Conservation (phyloP, 352 stramenopile genomes). For the Phytophthora pinifolia region DNA sequence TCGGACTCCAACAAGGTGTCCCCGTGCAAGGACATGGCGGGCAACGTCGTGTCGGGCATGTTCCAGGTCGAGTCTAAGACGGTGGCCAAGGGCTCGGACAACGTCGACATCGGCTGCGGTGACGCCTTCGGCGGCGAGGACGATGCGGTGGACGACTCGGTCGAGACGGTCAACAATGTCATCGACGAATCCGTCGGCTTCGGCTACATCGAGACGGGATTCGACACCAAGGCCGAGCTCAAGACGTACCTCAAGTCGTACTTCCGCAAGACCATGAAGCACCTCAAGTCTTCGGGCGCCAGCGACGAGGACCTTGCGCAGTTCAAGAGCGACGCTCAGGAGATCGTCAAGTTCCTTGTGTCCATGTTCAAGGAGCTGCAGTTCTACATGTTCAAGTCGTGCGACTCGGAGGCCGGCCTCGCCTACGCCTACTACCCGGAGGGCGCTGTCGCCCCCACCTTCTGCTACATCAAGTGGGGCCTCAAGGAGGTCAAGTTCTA, state of each 20-base stretch:
- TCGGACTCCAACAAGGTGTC: constrained; percentile 58
- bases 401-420: constrained; percentile 61
- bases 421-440: constrained; percentile 70
- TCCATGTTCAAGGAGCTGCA: constrained; percentile 67
- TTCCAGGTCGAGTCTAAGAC: constrained; percentile 55
- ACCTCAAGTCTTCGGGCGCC: constrained; percentile 49
- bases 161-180: constrained; percentile 70
- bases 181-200: constrained; percentile 61
- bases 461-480: constrained; percentile 73
- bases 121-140: constrained; percentile 56
- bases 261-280: constrained; percentile 70
- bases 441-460: constrained; percentile 46
- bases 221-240: constrained; percentile 63
- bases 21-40: constrained; percentile 50
- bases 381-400: constrained; percentile 72
- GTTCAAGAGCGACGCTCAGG: constrained; percentile 65
- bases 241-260: constrained; percentile 76
- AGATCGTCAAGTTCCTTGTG: constrained; percentile 70
- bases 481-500: constrained; percentile 78
- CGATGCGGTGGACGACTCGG: constrained; percentile 46
- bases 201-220: constrained; percentile 61
- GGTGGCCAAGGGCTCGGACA: constrained; percentile 55
- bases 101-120: constrained; percentile 61
- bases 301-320: constrained; percentile 45
- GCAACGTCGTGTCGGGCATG: constrained; percentile 58